phyloP scores from a whole-genome alignment of 768 basidiomycete species.

The Leccinellum albellum region DNA sequence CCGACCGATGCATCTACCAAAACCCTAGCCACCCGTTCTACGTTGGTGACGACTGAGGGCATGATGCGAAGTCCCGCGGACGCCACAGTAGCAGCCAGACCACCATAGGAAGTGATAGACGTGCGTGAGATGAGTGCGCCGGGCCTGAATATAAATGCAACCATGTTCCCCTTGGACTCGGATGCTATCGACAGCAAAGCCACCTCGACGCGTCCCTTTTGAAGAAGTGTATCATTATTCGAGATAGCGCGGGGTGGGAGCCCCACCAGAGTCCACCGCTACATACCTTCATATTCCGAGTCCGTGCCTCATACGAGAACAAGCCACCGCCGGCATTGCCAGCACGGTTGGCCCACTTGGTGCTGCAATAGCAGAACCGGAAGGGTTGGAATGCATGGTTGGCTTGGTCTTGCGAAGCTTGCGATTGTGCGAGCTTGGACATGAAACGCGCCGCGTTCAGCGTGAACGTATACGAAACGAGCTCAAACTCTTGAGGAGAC shows the following conservation, averaged over 20 bases:
- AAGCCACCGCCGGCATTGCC: constrained; percentile 9
- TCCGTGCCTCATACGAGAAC: constrained; percentile 16
- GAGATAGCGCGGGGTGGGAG: neutral
- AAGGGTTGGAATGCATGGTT: constrained; percentile 7
- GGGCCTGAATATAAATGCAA: constrained; percentile 21
- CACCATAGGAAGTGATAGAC: constrained; percentile 12
- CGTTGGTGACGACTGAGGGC: constrained; percentile 21
- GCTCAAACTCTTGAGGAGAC: constrained; percentile 22
- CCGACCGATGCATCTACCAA: constrained; percentile 28
- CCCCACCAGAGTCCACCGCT: neutral
- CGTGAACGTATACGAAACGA: constrained; percentile 23
- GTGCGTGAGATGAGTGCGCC: constrained; percentile 14
- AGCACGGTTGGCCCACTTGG: constrained; percentile 19
- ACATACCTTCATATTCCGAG: constrained; percentile 26
- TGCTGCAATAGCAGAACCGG: constrained; percentile 28
- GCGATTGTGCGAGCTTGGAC: constrained; percentile 14
- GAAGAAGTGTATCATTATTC: too few relatives aligned
- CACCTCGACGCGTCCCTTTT: constrained; percentile 23
- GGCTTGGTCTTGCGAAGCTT: neutral
- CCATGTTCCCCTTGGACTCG: constrained; percentile 9
- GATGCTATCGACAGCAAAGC: constrained; percentile 14
- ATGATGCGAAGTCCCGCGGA: constrained; percentile 18
- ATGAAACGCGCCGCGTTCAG: constrained; percentile 24
- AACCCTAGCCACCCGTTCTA: constrained; percentile 19
- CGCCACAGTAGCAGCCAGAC: constrained; percentile 15